Evolutionary conservation across 306 rosid genomes (phyloP), one percentile per base, ranked within the genome.

Genomic region (Carpinus fangiana): DNA sequence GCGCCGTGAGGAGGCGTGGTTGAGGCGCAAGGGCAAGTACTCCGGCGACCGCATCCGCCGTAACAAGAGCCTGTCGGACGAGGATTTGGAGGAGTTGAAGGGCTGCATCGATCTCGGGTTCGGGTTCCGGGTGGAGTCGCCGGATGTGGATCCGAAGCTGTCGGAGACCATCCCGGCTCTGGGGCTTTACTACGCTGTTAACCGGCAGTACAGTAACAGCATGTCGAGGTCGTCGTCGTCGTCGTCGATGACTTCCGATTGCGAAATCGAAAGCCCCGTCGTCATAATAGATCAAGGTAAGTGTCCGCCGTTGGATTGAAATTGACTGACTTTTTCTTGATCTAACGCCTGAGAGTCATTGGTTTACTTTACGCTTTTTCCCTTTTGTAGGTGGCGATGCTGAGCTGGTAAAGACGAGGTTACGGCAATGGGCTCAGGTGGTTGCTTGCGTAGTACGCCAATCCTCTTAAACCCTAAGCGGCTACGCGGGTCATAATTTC

Each of bases 71-170:
- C 71, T 93, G 7, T 86, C 91, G 21, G 91, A 89, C 68, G 91
- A 91, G 21, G 93, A 93, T 45, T 45, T 93, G 47, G 84, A 91
- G 0, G 98, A 93, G 51, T 75, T 93, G 41, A 93, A 91, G 31
- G 98, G 91, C 4, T 93, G 98, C 81, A 46, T 93, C 21, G 98
- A 91, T 55, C 90, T 93, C 45, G 98, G 98, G 1, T 87, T 87
- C 72, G 86, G 76, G 5, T 87, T 87, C 57, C 81, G 92, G 70
- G 90, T 91, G 75, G 91, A 90, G 52, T 89, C 97, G 18, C 85
- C 87, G 1, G 88, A 88, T 23, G 26, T 80, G 2, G 90, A 91
- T 82, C 85, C 78, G 20, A 89, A 89, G 8, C 81, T 93, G 0
- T 79, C 87, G 5, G 10, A 80, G 5, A 86, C 96, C 0, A 80